These are phyloP conservation scores for Omphalea diandra DNA, from an alignment of 441 rosid genomes.

Conservation along the genomic window DNA sequence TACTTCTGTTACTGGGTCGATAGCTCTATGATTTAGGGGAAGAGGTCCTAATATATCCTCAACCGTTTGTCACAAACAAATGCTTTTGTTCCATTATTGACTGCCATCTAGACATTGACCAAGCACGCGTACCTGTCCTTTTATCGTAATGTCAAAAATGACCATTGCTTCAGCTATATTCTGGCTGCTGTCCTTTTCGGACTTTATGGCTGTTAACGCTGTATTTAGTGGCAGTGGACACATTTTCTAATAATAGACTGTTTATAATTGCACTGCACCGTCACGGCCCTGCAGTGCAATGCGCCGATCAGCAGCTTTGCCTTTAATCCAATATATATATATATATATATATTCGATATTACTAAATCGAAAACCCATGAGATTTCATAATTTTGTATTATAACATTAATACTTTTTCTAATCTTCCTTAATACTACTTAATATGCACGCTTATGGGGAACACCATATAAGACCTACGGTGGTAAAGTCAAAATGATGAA, in stretches of 20 bases:
- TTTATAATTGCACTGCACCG: background rate
- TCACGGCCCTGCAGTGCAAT: background rate
- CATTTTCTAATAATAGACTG: constrained; percentile 7
- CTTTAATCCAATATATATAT: background rate
- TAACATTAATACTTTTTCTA: background rate
- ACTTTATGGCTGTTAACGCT: background rate
- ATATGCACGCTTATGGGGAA: background rate
- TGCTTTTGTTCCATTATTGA: constrained; percentile 22
- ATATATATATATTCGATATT: too few species aligned
- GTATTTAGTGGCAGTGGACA: background rate
- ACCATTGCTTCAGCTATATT: constrained; percentile 2
- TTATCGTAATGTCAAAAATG: constrained; percentile 20
- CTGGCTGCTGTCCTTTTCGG: background rate
- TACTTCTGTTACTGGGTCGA: background rate
- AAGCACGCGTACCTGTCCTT: constrained; percentile 36
- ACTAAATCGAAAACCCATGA: too few species aligned
- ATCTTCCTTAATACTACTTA: background rate
- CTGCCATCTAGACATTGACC: constrained; percentile 24
- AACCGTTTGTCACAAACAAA: constrained; percentile 9
- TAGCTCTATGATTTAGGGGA: background rate
- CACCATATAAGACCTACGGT: constrained; percentile 9
- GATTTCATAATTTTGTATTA: too few species aligned
- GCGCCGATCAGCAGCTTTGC: background rate
- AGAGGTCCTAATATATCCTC: background rate
- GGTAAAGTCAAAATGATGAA: constrained; percentile 12